Evolutionary conservation across 83 land plant genomes (phyloP).

Genomic region (Picea abies): DNA sequence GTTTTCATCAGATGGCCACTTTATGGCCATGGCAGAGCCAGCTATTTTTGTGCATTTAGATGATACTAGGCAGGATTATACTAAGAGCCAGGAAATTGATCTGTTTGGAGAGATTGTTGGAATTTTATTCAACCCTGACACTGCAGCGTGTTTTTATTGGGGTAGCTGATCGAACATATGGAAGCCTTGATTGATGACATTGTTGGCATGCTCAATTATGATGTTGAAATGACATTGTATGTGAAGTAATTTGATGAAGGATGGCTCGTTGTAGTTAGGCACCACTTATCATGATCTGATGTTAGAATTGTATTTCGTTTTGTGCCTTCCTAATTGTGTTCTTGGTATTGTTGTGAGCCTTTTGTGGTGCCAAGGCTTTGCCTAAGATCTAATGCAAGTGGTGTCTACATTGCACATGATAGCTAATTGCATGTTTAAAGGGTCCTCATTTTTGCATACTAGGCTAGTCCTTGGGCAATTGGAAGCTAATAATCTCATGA

Average conservation of each 20-base stretch:
- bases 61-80: too few species aligned
- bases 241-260: slow-evolving; percentile 73
- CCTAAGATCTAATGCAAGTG: neutral
- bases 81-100: too few species aligned
- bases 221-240: slow-evolving; percentile 59
- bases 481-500: slow-evolving; percentile 8
- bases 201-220: slow-evolving; percentile 26
- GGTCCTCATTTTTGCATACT: neutral
- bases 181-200: slow-evolving; percentile 60
- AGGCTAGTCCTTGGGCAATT: neutral
- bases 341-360: slow-evolving; percentile 3
- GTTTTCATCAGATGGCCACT: too few species aligned
- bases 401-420: neutral
- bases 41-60: too few species aligned
- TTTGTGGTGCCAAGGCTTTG: slow-evolving; percentile 1
- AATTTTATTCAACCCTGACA: too few species aligned
- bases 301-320: slow-evolving; percentile 8
- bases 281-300: slow-evolving; percentile 1
- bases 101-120: too few species aligned
- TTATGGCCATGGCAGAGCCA: too few species aligned
- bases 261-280: slow-evolving; percentile 51
- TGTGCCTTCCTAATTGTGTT: neutral
- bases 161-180: slow-evolving; percentile 29
- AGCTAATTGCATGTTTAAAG: slow-evolving; percentile 6
- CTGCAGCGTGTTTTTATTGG: too few species aligned